Evolutionary conservation across 257 asterid genomes (phyloP).

Genomic region (Scutellaria baicalensis): DNA sequence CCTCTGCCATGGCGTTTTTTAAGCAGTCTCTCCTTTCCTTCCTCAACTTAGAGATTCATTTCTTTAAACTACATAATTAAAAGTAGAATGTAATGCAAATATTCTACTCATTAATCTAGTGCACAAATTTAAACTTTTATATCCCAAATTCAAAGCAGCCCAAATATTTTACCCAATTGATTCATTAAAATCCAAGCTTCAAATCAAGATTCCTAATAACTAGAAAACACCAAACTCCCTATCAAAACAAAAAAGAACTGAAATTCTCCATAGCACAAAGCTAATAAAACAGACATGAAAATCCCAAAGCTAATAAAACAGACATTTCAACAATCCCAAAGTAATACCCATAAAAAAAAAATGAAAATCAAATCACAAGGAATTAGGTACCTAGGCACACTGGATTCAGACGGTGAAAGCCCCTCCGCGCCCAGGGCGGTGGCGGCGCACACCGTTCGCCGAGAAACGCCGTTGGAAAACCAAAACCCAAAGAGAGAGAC

Average conservation of each 20-base stretch:
- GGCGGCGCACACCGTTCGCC: constrained; percentile 46
- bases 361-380: background rate
- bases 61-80: background rate
- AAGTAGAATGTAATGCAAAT: background rate
- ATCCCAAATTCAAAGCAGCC: background rate
- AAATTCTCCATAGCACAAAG: background rate
- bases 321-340: background rate
- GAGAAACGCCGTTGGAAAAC: constrained; percentile 32
- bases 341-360: background rate
- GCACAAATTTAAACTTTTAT: background rate
- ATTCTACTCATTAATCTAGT: background rate
- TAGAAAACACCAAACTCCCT: constrained; percentile 2
- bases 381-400: constrained; percentile 46
- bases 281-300: no score
- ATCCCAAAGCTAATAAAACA: no score
- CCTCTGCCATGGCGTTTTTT: constrained; percentile 63
- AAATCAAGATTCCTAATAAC: constrained; percentile 5
- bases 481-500: no score
- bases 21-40: no score
- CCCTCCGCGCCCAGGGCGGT: constrained; percentile 58
- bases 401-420: constrained; percentile 51
- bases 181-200: background rate
- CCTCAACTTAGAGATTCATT: background rate
- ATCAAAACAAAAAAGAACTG: constrained; percentile 1
- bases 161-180: background rate